Evolutionary conservation across 768 basidiomycete species (phyloP).

Genomic region (Suillus subalutaceus): DNA sequence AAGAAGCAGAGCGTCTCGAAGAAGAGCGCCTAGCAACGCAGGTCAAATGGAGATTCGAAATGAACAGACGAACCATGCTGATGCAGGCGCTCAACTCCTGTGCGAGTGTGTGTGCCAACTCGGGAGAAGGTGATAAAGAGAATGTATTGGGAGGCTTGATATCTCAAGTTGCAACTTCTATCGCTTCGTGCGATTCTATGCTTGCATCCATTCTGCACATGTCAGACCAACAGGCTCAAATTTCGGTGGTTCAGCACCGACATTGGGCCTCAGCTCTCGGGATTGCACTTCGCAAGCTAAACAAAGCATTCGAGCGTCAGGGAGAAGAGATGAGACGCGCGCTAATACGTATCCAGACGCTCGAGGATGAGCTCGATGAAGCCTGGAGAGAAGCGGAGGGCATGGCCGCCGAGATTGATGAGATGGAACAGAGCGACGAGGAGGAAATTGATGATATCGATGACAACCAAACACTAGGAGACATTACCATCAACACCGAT

Average conservation of each 20-base stretch:
- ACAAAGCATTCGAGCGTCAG: slow-evolving; percentile 70
- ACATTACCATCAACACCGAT: slow-evolving; percentile 27
- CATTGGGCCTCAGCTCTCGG: slow-evolving; percentile 80
- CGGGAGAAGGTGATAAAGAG: slow-evolving; percentile 38
- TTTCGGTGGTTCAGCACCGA: slow-evolving; percentile 58
- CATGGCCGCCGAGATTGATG: slow-evolving; percentile 73
- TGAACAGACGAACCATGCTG: slow-evolving; percentile 68
- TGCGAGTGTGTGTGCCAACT: slow-evolving; percentile 33
- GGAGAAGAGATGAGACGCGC: slow-evolving; percentile 56
- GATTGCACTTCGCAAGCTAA: slow-evolving; percentile 79
- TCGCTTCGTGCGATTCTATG: slow-evolving; percentile 59
- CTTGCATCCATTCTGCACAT: slow-evolving; percentile 59
- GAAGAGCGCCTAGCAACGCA: slow-evolving; percentile 56
- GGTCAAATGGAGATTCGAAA: slow-evolving; percentile 67
- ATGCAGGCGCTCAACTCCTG: slow-evolving; percentile 69
- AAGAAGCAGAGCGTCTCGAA: slow-evolving; percentile 62
- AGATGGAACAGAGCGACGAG: slow-evolving; percentile 43
- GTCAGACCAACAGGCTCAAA: slow-evolving; percentile 66
- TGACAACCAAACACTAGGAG: slow-evolving; percentile 29
- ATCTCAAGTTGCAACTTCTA: slow-evolving; percentile 61
- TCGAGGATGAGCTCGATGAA: slow-evolving; percentile 75
- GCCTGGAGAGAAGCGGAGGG: slow-evolving; percentile 81
- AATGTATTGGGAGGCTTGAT: slow-evolving; percentile 46
- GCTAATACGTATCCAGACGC: slow-evolving; percentile 49
- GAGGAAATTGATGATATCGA: slow-evolving; percentile 30